Evolutionary conservation across 441 rosid species (phyloP).

Genomic region (Erodium moschatum): DNA sequence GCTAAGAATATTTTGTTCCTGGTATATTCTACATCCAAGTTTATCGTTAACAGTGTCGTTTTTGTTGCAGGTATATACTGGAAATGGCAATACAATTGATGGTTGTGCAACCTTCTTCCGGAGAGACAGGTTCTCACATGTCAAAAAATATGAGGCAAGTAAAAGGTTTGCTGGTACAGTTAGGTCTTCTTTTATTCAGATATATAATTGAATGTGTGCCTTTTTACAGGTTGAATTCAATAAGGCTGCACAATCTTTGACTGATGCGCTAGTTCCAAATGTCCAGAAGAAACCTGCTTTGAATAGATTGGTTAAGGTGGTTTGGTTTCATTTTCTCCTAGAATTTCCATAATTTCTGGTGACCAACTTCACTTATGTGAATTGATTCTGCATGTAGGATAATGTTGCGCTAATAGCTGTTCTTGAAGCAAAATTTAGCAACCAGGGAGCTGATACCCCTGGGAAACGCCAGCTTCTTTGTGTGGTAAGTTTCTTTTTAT

Average conservation of each 20-base stretch:
- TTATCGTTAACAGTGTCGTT: conserved; percentile 9
- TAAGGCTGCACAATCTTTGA: conserved; percentile 96
- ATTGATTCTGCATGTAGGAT: conserved; percentile 41
- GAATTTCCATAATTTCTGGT: not conserved
- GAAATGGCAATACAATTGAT: conserved; percentile 55
- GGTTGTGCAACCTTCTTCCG: conserved; percentile 98
- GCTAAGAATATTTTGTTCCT: conserved; percentile 15
- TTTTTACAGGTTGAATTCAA: conserved; percentile 85
- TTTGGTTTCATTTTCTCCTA: not conserved
- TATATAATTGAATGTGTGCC: conserved; percentile 20
- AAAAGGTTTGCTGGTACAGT: conserved; percentile 11
- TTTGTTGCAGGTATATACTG: conserved; percentile 63
- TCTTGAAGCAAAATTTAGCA: conserved; percentile 84
- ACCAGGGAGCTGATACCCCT: conserved; percentile 72
- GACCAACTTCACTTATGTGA: conserved; percentile 16
- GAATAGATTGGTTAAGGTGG: conserved; percentile 78
- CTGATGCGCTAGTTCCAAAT: conserved; percentile 74
- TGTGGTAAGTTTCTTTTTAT: conserved; percentile 51
- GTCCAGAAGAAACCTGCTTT: conserved; percentile 85
- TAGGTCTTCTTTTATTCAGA: conserved; percentile 5
- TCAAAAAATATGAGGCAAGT: conserved; percentile 96
- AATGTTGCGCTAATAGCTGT: conserved; percentile 95
- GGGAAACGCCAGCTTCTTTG: conserved; percentile 95
- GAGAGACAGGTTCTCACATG: conserved; percentile 90
- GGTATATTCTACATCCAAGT: not conserved